Evolutionary conservation across 192 early-diverging fungal genomes (phyloP).

Genomic region (Umbelopsis isabellina): DNA sequence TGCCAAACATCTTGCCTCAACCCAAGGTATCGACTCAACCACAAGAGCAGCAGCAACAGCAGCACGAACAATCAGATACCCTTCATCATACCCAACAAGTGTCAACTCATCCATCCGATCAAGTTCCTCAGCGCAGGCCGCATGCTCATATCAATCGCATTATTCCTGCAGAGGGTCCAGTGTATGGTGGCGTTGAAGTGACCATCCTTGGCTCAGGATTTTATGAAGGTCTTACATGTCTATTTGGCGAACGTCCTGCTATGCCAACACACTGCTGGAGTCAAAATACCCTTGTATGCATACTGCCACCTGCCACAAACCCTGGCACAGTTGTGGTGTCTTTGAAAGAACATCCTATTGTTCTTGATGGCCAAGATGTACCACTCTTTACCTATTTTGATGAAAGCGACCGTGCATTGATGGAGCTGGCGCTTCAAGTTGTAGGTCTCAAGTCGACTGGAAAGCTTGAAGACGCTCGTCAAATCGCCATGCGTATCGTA

Average conservation of each 20-base stretch:
- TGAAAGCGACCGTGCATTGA: conserved; percentile 78
- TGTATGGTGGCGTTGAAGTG: conserved; percentile 76
- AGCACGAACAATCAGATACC: neutral
- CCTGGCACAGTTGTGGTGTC: conserved; percentile 66
- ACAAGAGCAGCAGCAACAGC: conserved; percentile 28
- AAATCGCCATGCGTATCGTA: conserved; percentile 66
- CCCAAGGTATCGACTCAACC: conserved; percentile 1
- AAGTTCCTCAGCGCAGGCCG: neutral
- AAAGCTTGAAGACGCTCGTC: conserved; percentile 65
- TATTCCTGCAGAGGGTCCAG: conserved; percentile 77
- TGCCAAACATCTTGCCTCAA: neutral
- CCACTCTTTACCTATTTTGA: conserved; percentile 56
- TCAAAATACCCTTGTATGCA: conserved; percentile 70
- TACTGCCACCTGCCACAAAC: conserved; percentile 68
- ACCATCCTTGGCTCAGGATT: conserved; percentile 77
- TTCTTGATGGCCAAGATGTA: conserved; percentile 42
- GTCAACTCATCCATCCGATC: conserved; percentile 5
- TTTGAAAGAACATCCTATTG: conserved; percentile 41
- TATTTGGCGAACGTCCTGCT: conserved; percentile 73
- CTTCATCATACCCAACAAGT: neutral
- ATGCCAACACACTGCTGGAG: conserved; percentile 70
- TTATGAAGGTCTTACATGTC: conserved; percentile 68
- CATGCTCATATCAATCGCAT: conserved; percentile 58
- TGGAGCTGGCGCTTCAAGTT: conserved; percentile 81
- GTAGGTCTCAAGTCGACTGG: conserved; percentile 73